Evolutionary conservation across 495 filamentous ascomycete genomes (phyloP).

Genomic region (Bacidia rubella): DNA sequence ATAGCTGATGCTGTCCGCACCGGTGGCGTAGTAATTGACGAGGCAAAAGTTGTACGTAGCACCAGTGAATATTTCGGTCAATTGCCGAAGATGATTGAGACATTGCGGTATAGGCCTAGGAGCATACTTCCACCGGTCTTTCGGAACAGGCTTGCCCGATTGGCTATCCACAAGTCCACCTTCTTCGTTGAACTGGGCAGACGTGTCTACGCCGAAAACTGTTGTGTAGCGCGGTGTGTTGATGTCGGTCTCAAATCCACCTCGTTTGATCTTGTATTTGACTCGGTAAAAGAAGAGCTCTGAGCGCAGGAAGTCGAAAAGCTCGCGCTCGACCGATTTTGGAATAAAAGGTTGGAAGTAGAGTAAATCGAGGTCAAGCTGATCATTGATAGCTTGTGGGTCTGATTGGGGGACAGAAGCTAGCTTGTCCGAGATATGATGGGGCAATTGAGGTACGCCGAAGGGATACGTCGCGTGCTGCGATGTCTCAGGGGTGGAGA

Average conservation of each 20-base stretch:
- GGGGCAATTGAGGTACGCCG: constrained; percentile 42
- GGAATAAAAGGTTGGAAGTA: constrained; percentile 56
- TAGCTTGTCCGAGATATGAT: constrained; percentile 26
- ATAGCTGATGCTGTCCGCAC: constrained; percentile 57
- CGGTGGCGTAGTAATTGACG: constrained; percentile 63
- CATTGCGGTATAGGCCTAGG: constrained; percentile 57
- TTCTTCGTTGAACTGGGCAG: constrained; percentile 29
- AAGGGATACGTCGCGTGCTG: constrained; percentile 49
- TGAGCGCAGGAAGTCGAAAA: constrained; percentile 51
- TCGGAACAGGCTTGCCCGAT: constrained; percentile 25
- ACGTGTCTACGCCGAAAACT: constrained; percentile 58
- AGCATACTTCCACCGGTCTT: constrained; percentile 37
- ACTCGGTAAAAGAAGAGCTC: constrained; percentile 62
- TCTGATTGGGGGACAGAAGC: constrained; percentile 25
- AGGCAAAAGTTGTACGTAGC: constrained; percentile 58
- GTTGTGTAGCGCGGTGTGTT: constrained; percentile 59
- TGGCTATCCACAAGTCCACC: constrained; percentile 35
- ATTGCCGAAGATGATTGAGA: constrained; percentile 39
- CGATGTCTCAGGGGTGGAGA: constrained; percentile 2
- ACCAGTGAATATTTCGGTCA: constrained; percentile 45
- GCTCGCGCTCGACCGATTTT: constrained; percentile 31
- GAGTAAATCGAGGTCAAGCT: constrained; percentile 50
- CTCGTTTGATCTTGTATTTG: constrained; percentile 51
- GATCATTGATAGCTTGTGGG: constrained; percentile 38
- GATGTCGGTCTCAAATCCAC: constrained; percentile 40